phyloP scores from a whole-genome alignment of 305 asterid genomes.

The Fraxinus latifolia region DNA sequence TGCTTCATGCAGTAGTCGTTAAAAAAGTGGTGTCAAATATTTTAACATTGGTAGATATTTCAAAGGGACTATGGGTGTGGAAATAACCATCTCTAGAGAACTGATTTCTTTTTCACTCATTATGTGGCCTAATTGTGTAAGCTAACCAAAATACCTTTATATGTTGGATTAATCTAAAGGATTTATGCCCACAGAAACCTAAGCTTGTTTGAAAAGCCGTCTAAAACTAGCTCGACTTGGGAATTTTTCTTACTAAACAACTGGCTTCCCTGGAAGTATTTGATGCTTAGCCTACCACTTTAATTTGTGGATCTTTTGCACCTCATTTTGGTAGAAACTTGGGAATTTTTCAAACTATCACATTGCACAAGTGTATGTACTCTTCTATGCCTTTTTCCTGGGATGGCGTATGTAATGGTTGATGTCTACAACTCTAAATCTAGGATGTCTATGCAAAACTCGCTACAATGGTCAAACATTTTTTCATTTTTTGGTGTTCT shows the following conservation, averaged over 20 bases:
- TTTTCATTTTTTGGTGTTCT: neutral
- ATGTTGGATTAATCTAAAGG: neutral
- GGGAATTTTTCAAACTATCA: neutral
- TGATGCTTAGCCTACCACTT: neutral
- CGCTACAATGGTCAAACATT: neutral
- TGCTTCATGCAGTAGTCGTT: neutral
- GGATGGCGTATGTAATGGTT: neutral
- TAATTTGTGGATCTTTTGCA: neutral
- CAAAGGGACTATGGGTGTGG: neutral
- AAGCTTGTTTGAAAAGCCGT: neutral
- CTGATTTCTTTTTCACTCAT: neutral
- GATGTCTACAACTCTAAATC: neutral
- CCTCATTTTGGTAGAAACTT: neutral
- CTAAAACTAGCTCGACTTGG: neutral
- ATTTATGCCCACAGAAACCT: neutral
- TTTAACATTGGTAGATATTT: neutral
- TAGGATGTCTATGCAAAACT: neutral
- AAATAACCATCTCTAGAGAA: neutral
- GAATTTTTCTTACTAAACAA: neutral
- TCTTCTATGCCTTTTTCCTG: neutral
- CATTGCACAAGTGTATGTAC: neutral
- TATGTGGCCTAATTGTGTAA: neutral
- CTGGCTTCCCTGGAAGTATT: neutral
- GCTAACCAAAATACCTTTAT: neutral
- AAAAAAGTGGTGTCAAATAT: neutral